Conservation (phyloP, 768 basidiomycete genomes). For the Gymnopilus dilepis region DNA sequence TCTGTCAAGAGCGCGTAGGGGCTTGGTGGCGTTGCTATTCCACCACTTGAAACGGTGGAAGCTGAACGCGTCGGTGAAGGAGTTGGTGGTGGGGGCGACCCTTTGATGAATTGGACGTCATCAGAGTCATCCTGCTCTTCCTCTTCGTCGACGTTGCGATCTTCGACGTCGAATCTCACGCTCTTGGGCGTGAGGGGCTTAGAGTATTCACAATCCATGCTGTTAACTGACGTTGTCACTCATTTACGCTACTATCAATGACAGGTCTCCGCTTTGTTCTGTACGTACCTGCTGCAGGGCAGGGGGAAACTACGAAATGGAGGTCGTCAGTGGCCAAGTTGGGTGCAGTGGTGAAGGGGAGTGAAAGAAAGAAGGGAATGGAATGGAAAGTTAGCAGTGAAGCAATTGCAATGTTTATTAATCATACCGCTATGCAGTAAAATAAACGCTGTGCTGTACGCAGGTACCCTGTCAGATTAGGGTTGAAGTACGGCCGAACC, state of each 20-base stretch:
- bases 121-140: background rate
- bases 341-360: background rate
- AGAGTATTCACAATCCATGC: background rate
- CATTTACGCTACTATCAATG: background rate
- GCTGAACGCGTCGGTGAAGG: slow-evolving; percentile 5
- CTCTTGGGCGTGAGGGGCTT: background rate
- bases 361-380: background rate
- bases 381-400: background rate
- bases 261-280: background rate
- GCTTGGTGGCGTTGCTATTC: background rate
- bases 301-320: background rate
- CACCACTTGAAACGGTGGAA: background rate
- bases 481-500: background rate
- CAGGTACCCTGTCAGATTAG: slow-evolving; percentile 3
- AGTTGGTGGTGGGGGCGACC: background rate
- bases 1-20: background rate
- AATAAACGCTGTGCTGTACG: slow-evolving; percentile 5
- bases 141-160: background rate
- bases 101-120: no score
- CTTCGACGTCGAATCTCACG: background rate
- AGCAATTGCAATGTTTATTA: background rate
- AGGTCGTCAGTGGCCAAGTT: no score
- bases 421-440: slow-evolving; percentile 1
- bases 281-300: background rate
- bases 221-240: no score